These are phyloP conservation scores for Candida palmyrensis DNA, from an alignment of 805 yeast genomes.

Conservation along the genomic window DNA sequence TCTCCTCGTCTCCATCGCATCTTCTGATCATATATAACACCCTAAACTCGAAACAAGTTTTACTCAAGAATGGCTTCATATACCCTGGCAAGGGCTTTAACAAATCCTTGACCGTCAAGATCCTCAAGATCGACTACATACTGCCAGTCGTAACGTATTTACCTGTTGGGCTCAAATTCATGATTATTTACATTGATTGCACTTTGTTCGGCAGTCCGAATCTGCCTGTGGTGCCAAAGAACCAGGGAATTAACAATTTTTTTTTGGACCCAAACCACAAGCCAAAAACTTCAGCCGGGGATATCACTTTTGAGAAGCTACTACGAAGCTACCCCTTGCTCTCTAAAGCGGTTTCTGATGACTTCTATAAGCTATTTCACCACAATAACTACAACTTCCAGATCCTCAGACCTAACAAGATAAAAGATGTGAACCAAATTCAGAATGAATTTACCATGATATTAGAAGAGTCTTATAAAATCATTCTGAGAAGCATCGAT, in stretches of 20 bases:
- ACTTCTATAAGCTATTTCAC: conserved; percentile 34
- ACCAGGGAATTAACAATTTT: neutral
- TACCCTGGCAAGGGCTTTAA: conserved; percentile 58
- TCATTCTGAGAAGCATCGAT: conserved; percentile 35
- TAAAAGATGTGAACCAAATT: conserved; percentile 21
- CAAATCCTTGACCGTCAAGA: conserved; percentile 36
- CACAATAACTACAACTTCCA: conserved; percentile 33
- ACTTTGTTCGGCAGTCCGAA: conserved; percentile 50
- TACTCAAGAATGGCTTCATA: conserved; percentile 50
- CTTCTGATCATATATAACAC: conserved; percentile 47
- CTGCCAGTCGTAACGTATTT: conserved; percentile 55
- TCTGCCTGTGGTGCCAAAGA: conserved; percentile 4
- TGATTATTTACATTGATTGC: conserved; percentile 53
- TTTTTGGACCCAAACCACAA: neutral
- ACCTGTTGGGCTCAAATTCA: conserved; percentile 50
- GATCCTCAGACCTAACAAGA: conserved; percentile 23
- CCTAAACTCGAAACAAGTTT: conserved; percentile 49
- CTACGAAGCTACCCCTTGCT: conserved; percentile 34
- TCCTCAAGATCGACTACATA: conserved; percentile 44
- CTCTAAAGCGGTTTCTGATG: conserved; percentile 34
- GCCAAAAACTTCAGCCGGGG: conserved; percentile 1
- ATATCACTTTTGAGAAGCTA: conserved; percentile 30
- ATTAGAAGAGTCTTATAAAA: conserved; percentile 28
- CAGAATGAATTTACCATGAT: conserved; percentile 26
- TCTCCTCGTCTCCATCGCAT: conserved; percentile 15